Percentiles rank a stretch among this genome's conserved stretches.
Conservation (phyloP, 2,329 filamentous ascomycete species). For the Blastomyces gilchristii region DNA sequence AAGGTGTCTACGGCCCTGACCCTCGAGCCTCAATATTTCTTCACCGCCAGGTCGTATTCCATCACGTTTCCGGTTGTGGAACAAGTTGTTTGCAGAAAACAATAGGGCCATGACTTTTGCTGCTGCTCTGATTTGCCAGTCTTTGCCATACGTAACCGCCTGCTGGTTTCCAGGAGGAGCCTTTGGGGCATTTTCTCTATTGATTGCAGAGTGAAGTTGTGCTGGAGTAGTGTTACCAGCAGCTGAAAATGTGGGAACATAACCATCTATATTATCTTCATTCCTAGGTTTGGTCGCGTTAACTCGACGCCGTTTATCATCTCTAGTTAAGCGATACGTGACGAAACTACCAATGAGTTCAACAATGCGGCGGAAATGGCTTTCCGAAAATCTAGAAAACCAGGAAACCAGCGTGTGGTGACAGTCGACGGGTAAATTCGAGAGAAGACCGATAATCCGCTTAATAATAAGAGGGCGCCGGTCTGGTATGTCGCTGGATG, state of each 20-base stretch:
- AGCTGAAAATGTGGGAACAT: conserved; percentile 63
- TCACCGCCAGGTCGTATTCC: background rate
- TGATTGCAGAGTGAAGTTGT: conserved; percentile 68
- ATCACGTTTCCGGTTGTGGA: conserved; percentile 23
- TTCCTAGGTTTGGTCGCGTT: conserved; percentile 44
- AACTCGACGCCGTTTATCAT: conserved; percentile 56
- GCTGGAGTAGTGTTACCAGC: conserved; percentile 54
- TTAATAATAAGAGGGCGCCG: conserved; percentile 79
- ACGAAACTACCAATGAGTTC: conserved; percentile 70
- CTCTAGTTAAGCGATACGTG: conserved; percentile 64
- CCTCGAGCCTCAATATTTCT: conserved; percentile 24
- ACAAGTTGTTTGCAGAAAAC: conserved; percentile 66
- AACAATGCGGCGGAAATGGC: conserved; percentile 60
- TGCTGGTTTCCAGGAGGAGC: conserved; percentile 42
- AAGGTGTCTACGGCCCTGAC: conserved; percentile 51
- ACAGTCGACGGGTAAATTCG: conserved; percentile 63
- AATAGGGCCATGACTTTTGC: conserved; percentile 70
- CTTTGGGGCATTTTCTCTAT: conserved; percentile 26
- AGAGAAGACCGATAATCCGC: conserved; percentile 67
- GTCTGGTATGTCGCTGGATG: conserved; percentile 39
- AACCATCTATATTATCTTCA: conserved; percentile 44
- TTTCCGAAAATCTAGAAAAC: conserved; percentile 60
- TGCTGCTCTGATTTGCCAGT: conserved; percentile 81
- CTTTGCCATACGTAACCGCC: conserved; percentile 58
- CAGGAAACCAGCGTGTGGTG: conserved; percentile 69